Evolutionary conservation across 1,139 yeast genomes (phyloP), one percentile per base, ranked within the genome.

Genomic region (Tardiomyces depauwii): DNA sequence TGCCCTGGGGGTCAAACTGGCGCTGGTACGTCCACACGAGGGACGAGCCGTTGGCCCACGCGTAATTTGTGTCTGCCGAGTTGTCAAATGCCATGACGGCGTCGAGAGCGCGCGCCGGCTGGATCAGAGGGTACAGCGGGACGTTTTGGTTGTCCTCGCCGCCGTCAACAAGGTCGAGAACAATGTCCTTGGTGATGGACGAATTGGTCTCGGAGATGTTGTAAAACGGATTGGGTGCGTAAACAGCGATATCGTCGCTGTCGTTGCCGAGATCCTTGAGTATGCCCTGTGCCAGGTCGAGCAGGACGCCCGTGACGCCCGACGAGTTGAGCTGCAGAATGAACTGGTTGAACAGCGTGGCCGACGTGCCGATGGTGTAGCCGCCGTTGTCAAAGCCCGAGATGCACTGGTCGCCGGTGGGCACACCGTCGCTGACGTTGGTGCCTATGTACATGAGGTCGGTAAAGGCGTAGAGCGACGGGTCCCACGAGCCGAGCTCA

Each of bases 401-500:
- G 25, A 72, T 65, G 60, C 94, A 84, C 9, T 61, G 51, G 7
- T 46, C 51, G 50, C 47, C 47, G 6, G 50, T 44, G 2, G 61
- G 58, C 2, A 63, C 54, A 45, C 95, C 95, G 53, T 77, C 71
- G 19, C 67, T 60, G 28, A 78, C 72, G n/a, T 72, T 64, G 1
- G 93, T 75, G 39, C 96, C 96, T 50, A 86, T 62, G 60, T 84
- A 87, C 61, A 78, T 76, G 23, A 80, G 67, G 49, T 81, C 80
- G 21, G 81, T 71, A 66, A 88, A 87, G 21, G 81, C 73, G 50
- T 75, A 71, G 43, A 86, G 64, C 0, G 84, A 72, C 38, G 87
- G 83, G 61, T 88, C 96, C 93, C 94, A 87, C 30, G 93, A 80
- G 7, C 96, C 96, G 63, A 87, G 62, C 65, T 88, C 96, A 56